A percentile compares a stretch with the other conserved stretches of the same genome.
These are phyloP conservation scores for Toxicodendron radicans DNA, from an alignment of 345 rosid species.

Conservation along the genomic window DNA sequence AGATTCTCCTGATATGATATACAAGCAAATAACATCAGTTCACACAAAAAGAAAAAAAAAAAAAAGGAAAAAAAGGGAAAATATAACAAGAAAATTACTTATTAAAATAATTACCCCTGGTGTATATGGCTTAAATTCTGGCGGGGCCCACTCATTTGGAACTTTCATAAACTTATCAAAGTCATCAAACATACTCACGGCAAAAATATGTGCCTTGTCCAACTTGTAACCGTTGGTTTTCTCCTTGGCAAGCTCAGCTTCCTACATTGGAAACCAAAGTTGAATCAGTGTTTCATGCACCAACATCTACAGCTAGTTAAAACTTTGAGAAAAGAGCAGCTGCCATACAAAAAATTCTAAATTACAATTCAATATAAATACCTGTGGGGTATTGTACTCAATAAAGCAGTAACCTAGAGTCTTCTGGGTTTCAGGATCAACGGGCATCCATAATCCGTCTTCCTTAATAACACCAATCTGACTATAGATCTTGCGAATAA, in stretches of 20 bases:
- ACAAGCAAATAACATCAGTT: conserved; percentile 3
- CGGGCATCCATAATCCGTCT: conserved; percentile 87
- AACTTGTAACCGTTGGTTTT: conserved; percentile 68
- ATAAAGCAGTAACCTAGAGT: conserved; percentile 84
- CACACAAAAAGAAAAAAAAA: not conserved
- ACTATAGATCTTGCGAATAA: conserved; percentile 67
- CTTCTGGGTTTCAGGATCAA: conserved; percentile 58
- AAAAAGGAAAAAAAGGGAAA: too few relatives aligned
- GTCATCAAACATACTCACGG: conserved; percentile 78
- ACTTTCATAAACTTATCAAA: conserved; percentile 81
- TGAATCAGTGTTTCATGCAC: not conserved
- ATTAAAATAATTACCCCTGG: conserved; percentile 64
- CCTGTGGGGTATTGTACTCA: conserved; percentile 86
- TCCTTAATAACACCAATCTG: conserved; percentile 86
- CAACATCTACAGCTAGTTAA: not conserved
- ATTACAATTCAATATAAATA: conserved; percentile 12
- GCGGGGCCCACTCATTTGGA: conserved; percentile 90
- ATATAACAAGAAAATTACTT: conserved; percentile 6
- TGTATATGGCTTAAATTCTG: conserved; percentile 65
- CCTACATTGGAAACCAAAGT: conserved; percentile 42
- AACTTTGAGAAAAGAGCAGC: too few relatives aligned
- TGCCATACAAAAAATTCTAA: too few relatives aligned
- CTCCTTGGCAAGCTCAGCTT: conserved; percentile 92
- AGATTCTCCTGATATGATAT: conserved; percentile 70
- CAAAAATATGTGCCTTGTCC: conserved; percentile 76